Conservation (phyloP, 108 stramenopile species). For the Discostella stelligeroides region DNA sequence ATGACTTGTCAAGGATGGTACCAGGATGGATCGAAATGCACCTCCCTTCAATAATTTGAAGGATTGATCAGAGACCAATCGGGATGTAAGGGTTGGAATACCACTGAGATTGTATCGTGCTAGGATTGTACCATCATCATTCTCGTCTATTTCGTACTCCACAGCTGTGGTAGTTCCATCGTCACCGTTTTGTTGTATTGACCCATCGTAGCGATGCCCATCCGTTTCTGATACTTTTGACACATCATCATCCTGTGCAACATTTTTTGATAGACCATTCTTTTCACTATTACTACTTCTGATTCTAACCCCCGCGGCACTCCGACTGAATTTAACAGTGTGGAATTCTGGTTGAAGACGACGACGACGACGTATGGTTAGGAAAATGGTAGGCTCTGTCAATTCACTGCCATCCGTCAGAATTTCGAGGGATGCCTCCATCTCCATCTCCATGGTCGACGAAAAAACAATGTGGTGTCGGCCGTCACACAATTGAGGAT, state of each 20-base stretch:
- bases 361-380: constrained; percentile 52
- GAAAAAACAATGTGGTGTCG: too few species aligned
- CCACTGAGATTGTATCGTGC: constrained; percentile 72
- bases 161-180: background rate
- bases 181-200: background rate
- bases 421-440: constrained; percentile 62
- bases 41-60: constrained; percentile 53
- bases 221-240: background rate
- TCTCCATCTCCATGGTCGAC: too few species aligned
- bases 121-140: constrained; percentile 24
- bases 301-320: too few species aligned
- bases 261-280: too few species aligned
- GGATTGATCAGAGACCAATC: constrained; percentile 73
- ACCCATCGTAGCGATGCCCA: background rate
- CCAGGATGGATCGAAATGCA: constrained; percentile 46
- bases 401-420: constrained; percentile 77
- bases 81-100: constrained; percentile 59
- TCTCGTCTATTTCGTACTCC: background rate
- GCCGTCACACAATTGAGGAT: too few species aligned
- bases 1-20: constrained; percentile 17
- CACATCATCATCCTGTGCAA: background rate
- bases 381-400: constrained; percentile 64
- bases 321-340: too few species aligned
- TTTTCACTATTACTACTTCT: too few species aligned
- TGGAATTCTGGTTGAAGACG: too few species aligned